These are phyloP conservation scores for Coniochaeta ligniaria DNA, from an alignment of 2,329 filamentous ascomycete species.

Conservation along the genomic window DNA sequence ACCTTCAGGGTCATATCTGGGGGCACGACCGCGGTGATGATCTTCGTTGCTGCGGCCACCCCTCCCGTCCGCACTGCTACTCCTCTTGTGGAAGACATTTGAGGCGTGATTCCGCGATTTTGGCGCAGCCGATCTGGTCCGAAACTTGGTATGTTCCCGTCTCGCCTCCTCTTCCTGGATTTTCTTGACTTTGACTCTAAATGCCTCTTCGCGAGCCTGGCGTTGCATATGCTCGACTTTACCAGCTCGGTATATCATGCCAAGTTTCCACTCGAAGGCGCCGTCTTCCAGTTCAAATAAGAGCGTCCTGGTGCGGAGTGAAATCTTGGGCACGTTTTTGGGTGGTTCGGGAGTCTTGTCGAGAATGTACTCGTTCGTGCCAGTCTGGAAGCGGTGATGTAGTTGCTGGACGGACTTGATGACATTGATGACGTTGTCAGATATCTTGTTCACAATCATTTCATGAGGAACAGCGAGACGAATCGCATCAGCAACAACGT, in stretches of 20 bases:
- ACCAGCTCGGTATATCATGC: constrained; percentile 86
- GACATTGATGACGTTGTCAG: constrained; percentile 89
- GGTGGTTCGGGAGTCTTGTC: constrained; percentile 80
- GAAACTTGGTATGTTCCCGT: constrained; percentile 42
- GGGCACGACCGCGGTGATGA: constrained; percentile 34
- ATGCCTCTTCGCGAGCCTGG: constrained; percentile 83
- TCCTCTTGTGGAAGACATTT: constrained; percentile 35
- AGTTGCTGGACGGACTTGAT: constrained; percentile 83
- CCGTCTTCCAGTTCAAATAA: constrained; percentile 93
- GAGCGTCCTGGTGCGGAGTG: constrained; percentile 71
- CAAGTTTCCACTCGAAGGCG: constrained; percentile 94
- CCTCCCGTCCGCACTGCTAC: constrained; percentile 47
- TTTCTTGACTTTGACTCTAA: constrained; percentile 78
- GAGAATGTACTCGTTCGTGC: constrained; percentile 80
- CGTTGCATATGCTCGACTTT: constrained; percentile 85
- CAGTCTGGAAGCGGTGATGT: constrained; percentile 86
- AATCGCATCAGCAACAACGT: constrained; percentile 78
- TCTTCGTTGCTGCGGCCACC: constrained; percentile 24
- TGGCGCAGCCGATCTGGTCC: constrained; percentile 46
- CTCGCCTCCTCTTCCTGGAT: constrained; percentile 64
- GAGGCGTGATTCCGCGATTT: constrained; percentile 25
- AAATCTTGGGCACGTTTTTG: constrained; percentile 80
- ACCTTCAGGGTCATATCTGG: constrained; percentile 74
- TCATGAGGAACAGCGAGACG: constrained; percentile 86
- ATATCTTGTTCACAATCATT: constrained; percentile 78